Evolutionary conservation across 169 alveolate species (phyloP).

Genomic region (Plasmodium vivax): DNA sequence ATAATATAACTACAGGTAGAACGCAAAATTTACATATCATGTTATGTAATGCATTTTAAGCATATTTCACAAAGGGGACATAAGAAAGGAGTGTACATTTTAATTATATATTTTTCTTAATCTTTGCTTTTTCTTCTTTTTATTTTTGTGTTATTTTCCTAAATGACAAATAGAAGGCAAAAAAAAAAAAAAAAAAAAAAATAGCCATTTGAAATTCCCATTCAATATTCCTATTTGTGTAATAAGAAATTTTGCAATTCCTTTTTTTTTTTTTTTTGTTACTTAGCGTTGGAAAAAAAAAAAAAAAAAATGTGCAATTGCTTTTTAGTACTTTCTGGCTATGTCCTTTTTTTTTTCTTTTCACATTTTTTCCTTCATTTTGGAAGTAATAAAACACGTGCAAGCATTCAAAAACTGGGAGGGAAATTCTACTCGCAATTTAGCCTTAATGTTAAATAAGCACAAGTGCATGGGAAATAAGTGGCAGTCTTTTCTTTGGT

Average conservation of each 20-base stretch:
- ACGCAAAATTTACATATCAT: slow-evolving; percentile 6
- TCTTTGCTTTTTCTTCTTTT: neutral
- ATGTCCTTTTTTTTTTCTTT: slow-evolving; percentile 21
- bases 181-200: slow-evolving; percentile 32
- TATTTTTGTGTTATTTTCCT: neutral
- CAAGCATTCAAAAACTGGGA: neutral
- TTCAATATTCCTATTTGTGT: slow-evolving; percentile 22
- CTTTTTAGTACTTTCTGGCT: slow-evolving; percentile 43
- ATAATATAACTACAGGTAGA: slow-evolving; percentile 24
- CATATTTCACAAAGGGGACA: slow-evolving; percentile 14
- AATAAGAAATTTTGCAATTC: slow-evolving; percentile 10
- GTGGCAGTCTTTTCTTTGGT: neutral
- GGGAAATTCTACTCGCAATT: slow-evolving; percentile 5
- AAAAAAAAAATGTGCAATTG: neutral
- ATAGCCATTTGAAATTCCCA: slow-evolving; percentile 38
- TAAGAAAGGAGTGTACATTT: neutral
- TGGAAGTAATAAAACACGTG: neutral
- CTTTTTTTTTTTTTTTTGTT: slow-evolving; percentile 32
- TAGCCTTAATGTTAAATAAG: neutral
- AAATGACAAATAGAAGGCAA: neutral
- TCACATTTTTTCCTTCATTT: neutral
- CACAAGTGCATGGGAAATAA: neutral
- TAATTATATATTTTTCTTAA: neutral
- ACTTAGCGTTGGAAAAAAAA: neutral
- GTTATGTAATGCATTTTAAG: slow-evolving; percentile 33